Percentiles rank a stretch among this genome's conserved stretches.
Conservation (phyloP, 495 filamentous ascomycete genomes). For the Zalerion maritima region DNA sequence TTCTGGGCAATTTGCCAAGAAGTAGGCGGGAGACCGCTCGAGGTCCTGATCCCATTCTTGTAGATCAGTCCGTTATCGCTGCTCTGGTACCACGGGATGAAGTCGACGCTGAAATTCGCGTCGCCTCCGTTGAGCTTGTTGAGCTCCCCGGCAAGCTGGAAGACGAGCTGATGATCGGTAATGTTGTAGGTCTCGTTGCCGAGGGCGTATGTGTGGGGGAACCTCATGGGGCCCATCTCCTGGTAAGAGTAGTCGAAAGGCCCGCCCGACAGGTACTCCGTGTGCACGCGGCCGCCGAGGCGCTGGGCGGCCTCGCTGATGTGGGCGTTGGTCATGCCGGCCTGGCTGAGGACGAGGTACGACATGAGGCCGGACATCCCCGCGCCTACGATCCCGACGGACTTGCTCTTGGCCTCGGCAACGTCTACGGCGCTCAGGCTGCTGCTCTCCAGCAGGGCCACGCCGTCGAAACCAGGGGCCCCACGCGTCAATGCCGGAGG, state of each 20-base stretch:
- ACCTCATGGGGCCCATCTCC: constrained; percentile 66
- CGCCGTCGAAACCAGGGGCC: constrained; percentile 61
- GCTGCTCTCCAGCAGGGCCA: constrained; percentile 42
- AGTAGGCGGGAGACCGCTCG: constrained; percentile 22
- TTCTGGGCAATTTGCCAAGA: constrained; percentile 30
- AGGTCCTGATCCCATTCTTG: constrained; percentile 35
- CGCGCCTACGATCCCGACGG: constrained; percentile 49
- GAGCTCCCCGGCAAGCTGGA: constrained; percentile 44
- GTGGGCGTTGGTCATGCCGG: constrained; percentile 23
- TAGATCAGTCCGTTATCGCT: constrained; percentile 34
- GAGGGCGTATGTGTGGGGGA: constrained; percentile 34
- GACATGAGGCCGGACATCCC: constrained; percentile 55
- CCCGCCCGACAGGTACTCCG: constrained; percentile 42
- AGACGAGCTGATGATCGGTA: constrained; percentile 45
- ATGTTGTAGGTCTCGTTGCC: constrained; percentile 41
- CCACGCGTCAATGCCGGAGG: constrained; percentile 38
- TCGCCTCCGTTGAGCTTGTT: constrained; percentile 40
- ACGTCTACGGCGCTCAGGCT: constrained; percentile 37
- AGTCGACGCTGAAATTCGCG: constrained; percentile 42
- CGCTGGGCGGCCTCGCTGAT: constrained; percentile 25
- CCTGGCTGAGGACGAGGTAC: constrained; percentile 23
- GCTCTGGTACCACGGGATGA: constrained; percentile 48
- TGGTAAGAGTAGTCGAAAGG: constrained; percentile 58
- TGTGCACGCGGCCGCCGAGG: constrained; percentile 42
- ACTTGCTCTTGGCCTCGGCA: constrained; percentile 36